Conservation (phyloP, 2,329 filamentous ascomycete species). For the Stachybotrys echinatus region DNA sequence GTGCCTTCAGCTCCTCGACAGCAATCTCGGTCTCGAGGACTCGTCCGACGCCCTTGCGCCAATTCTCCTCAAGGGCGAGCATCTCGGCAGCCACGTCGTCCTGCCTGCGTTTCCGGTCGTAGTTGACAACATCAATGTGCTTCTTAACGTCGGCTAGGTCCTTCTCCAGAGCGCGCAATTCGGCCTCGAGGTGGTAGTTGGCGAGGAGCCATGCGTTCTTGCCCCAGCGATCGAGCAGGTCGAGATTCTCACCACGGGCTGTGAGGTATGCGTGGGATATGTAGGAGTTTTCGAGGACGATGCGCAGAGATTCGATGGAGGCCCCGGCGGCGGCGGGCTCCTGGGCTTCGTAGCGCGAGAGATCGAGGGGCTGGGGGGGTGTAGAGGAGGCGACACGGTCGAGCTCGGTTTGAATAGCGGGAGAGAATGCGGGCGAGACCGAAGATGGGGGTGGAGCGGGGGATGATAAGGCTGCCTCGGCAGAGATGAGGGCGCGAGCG, state of each 20-base stretch:
- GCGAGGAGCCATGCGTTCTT: slow-evolving; percentile 88
- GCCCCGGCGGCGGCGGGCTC: slow-evolving; percentile 34
- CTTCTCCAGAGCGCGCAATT: slow-evolving; percentile 59
- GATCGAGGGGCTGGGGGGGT: slow-evolving; percentile 53
- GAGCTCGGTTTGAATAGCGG: slow-evolving; percentile 63
- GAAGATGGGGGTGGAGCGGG: slow-evolving; percentile 43
- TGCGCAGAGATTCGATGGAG: slow-evolving; percentile 43
- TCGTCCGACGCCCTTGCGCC: slow-evolving; percentile 71
- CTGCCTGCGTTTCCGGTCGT: slow-evolving; percentile 64
- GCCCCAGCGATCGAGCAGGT: slow-evolving; percentile 73
- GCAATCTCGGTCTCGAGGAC: slow-evolving; percentile 86
- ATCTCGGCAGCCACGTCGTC: slow-evolving; percentile 69
- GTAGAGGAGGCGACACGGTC: slow-evolving; percentile 48
- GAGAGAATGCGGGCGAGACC: slow-evolving; percentile 55
- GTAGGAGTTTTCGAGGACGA: slow-evolving; percentile 53
- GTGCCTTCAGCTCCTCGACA: slow-evolving; percentile 62
- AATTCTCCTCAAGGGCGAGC: slow-evolving; percentile 66
- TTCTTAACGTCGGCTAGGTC: slow-evolving; percentile 65
- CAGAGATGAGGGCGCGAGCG: slow-evolving; percentile 64
- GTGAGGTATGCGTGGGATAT: slow-evolving; percentile 46
- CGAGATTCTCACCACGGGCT: slow-evolving; percentile 51
- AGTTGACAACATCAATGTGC: slow-evolving; percentile 69
- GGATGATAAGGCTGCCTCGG: slow-evolving; percentile 53
- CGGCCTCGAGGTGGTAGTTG: slow-evolving; percentile 74
- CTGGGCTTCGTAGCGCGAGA: slow-evolving; percentile 76